These are phyloP conservation scores for Xylaria bambusicola DNA, from an alignment of 495 filamentous ascomycete genomes.

Conservation along the genomic window DNA sequence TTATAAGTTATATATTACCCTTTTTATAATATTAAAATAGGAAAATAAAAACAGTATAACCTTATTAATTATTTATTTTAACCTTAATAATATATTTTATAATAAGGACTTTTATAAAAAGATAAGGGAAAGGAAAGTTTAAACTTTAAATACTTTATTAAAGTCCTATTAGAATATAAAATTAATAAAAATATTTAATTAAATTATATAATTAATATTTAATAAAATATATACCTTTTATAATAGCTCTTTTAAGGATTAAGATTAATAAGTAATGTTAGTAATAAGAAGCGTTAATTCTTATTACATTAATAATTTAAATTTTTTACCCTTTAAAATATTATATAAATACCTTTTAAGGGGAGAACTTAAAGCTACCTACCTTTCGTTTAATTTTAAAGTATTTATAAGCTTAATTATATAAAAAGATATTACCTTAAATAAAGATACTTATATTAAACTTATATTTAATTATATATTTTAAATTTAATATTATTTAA, in stretches of 20 bases:
- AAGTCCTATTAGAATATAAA: too few species aligned
- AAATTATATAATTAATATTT: too few species aligned
- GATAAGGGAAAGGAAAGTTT: background rate
- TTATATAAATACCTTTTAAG: constrained; percentile 10
- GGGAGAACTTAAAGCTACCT: background rate
- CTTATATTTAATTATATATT: background rate
- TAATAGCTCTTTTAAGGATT: too few species aligned
- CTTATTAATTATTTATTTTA: background rate
- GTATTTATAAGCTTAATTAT: constrained; percentile 8
- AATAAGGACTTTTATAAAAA: background rate
- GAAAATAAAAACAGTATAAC: background rate
- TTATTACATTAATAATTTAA: constrained; percentile 9
- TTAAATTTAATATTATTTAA: constrained; percentile 10
- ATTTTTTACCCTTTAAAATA: background rate
- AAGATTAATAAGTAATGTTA: background rate
- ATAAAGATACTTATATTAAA: constrained; percentile 4
- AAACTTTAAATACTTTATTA: background rate
- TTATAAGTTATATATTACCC: background rate
- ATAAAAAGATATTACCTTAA: background rate
- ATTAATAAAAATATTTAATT: too few species aligned
- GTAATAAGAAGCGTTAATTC: constrained; percentile 1
- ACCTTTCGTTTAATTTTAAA: background rate
- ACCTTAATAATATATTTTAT: background rate
- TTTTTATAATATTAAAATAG: constrained; percentile 5
- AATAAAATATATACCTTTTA: too few species aligned